Evolutionary conservation across 768 basidiomycete genomes (phyloP).

Genomic region (Psilocybe sp.): DNA sequence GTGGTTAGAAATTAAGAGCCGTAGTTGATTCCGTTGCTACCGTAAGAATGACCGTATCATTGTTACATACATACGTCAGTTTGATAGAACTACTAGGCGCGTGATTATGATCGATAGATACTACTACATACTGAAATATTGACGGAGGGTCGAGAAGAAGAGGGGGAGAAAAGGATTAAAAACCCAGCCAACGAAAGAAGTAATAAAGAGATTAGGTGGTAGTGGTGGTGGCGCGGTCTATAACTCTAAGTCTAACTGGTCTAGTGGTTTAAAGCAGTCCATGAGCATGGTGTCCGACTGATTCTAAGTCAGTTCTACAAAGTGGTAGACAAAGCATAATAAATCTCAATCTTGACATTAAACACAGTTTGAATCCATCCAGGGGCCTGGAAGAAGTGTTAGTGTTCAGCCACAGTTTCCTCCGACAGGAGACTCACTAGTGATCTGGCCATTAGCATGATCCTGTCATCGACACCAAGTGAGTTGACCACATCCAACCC

Average conservation of each 20-base stretch:
- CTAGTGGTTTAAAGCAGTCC: no score
- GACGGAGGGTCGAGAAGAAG: no score
- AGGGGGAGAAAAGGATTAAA: no score
- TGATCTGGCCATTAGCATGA: conserved; percentile 20
- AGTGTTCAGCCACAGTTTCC: background rate
- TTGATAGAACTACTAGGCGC: background rate
- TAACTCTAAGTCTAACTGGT: no score
- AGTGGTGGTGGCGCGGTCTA: no score
- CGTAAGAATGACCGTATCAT: background rate
- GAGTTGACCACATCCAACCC: conserved; percentile 10
- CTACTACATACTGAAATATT: no score
- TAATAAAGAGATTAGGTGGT: background rate
- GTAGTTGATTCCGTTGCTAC: conserved; percentile 1
- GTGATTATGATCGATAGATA: background rate
- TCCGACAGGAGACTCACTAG: conserved; percentile 6
- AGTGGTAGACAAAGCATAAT: conserved; percentile 19
- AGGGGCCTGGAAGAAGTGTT: conserved; percentile 12
- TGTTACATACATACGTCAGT: no score
- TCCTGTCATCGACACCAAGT: conserved; percentile 20
- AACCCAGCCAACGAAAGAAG: background rate
- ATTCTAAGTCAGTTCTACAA: background rate
- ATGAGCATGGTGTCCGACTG: no score
- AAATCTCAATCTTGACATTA: conserved; percentile 23
- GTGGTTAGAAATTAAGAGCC: conserved; percentile 13
- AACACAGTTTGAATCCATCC: conserved; percentile 21